phyloP scores from a whole-genome alignment of 176 grass and related monocot species.

The Tillandsia leiboldiana region DNA sequence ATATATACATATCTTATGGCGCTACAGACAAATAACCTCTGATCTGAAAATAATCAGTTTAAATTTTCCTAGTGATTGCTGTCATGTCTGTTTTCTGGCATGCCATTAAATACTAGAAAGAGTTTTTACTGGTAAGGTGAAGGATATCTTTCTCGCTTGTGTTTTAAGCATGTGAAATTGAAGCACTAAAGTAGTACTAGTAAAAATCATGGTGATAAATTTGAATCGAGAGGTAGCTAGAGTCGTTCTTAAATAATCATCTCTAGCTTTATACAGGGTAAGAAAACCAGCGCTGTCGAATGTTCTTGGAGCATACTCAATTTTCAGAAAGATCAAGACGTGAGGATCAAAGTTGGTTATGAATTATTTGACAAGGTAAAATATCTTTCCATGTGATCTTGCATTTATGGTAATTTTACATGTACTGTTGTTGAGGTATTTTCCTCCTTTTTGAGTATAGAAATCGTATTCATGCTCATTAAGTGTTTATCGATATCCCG shows the following conservation, averaged over 20 bases:
- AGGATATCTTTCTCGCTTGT: too few species aligned
- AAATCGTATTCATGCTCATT: background rate
- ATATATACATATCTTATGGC: too few species aligned
- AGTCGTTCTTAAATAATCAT: background rate
- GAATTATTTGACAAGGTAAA: slow-evolving; percentile 51
- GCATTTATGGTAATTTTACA: background rate
- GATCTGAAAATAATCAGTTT: too few species aligned
- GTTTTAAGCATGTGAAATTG: too few species aligned
- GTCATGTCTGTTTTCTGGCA: too few species aligned
- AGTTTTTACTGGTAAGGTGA: too few species aligned
- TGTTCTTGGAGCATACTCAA: slow-evolving; percentile 69
- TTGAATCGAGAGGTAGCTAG: background rate
- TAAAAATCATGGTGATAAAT: background rate
- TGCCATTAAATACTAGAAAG: too few species aligned
- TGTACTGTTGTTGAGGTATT: background rate
- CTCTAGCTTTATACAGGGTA: slow-evolving; percentile 26
- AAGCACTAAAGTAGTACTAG: too few species aligned
- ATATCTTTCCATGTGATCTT: background rate
- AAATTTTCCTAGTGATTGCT: too few species aligned
- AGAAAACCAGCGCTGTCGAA: slow-evolving; percentile 41
- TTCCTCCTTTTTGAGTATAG: background rate
- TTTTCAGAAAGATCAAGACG: slow-evolving; percentile 69
- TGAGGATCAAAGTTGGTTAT: slow-evolving; percentile 82
- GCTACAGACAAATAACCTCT: too few species aligned
- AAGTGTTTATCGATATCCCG: background rate